Evolutionary conservation across 169 alveolate genomes (phyloP).

Genomic region (Theileria annulata): DNA sequence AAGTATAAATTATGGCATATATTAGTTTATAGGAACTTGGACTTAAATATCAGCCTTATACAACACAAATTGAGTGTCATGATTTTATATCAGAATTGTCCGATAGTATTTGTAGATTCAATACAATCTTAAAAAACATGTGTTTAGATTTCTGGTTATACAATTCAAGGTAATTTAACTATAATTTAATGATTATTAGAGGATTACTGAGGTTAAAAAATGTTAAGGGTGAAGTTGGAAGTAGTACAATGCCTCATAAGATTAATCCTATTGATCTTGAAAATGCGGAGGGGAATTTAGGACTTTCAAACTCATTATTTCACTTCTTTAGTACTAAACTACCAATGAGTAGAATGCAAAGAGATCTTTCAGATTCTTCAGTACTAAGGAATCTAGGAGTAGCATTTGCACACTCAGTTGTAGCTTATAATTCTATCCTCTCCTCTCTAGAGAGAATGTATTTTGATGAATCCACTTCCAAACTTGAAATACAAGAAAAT

Average conservation of each 20-base stretch:
- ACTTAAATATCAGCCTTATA: slow-evolving; percentile 85
- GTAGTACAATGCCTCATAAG: slow-evolving; percentile 98
- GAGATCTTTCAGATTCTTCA: slow-evolving; percentile 95
- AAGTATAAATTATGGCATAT: slow-evolving; percentile 2
- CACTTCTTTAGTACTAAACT: slow-evolving; percentile 82
- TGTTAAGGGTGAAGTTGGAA: slow-evolving; percentile 90
- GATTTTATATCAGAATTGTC: slow-evolving; percentile 89
- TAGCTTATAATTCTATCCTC: slow-evolving; percentile 80
- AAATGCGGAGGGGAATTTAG: slow-evolving; percentile 95
- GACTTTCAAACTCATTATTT: slow-evolving; percentile 87
- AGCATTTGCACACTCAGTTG: slow-evolving; percentile 81
- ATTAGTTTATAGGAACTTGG: slow-evolving; percentile 67
- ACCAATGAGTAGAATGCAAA: slow-evolving; percentile 90
- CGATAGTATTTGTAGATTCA: slow-evolving; percentile 79
- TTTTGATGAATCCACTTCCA: slow-evolving; percentile 70
- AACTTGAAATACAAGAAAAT: slow-evolving; percentile 83
- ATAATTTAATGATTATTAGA: neutral
- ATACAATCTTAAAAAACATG: slow-evolving; percentile 87
- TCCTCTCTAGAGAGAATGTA: slow-evolving; percentile 84
- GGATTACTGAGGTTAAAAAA: slow-evolving; percentile 63
- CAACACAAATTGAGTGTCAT: slow-evolving; percentile 94
- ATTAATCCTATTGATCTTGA: slow-evolving; percentile 96
- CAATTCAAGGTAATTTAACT: slow-evolving; percentile 73
- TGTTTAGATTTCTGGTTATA: slow-evolving; percentile 94
- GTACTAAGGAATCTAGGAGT: slow-evolving; percentile 91